Percentiles rank a stretch among this genome's conserved stretches.
Conservation (phyloP, 108 stramenopile genomes). For the Poteriospumella lacustris region DNA sequence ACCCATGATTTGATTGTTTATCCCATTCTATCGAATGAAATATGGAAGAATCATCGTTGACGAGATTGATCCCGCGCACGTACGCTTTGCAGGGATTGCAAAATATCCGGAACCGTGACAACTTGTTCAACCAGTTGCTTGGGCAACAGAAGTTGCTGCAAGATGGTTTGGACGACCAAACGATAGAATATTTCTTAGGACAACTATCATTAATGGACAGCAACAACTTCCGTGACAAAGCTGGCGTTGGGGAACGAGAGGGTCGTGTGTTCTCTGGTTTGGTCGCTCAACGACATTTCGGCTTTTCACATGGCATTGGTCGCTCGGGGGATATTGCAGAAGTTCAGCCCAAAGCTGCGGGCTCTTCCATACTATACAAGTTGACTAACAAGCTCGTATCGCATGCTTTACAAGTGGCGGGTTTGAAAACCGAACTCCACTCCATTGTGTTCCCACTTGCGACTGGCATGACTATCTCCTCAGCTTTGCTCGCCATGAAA, state of each 20-base stretch:
- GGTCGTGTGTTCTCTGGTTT: constrained; percentile 82
- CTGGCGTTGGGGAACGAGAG: constrained; percentile 98
- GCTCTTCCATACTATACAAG: constrained; percentile 78
- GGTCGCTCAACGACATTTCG: constrained; percentile 77
- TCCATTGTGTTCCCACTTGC: constrained; percentile 82
- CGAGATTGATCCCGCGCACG: too few relatives aligned
- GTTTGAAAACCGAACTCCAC: constrained; percentile 66
- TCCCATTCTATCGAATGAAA: too few relatives aligned
- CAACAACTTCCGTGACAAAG: constrained; percentile 58
- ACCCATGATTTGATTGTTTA: too few relatives aligned
- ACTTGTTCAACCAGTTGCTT: constrained; percentile 32
- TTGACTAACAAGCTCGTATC: constrained; percentile 66
- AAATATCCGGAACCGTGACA: not conserved
- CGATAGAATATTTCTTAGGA: constrained; percentile 44
- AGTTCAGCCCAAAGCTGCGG: constrained; percentile 98
- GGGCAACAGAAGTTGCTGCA: constrained; percentile 43
- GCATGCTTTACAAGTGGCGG: constrained; percentile 79
- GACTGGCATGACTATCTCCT: constrained; percentile 83
- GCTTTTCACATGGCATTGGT: constrained; percentile 92
- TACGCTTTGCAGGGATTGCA: constrained; percentile 35
- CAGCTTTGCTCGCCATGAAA: constrained; percentile 63
- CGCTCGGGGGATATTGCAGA: constrained; percentile 92
- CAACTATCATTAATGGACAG: constrained; percentile 56
- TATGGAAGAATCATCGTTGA: too few relatives aligned
- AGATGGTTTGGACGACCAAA: constrained; percentile 50